Conservation (phyloP, 176 grass and related monocot genomes). For the Guadua angustifolia region DNA sequence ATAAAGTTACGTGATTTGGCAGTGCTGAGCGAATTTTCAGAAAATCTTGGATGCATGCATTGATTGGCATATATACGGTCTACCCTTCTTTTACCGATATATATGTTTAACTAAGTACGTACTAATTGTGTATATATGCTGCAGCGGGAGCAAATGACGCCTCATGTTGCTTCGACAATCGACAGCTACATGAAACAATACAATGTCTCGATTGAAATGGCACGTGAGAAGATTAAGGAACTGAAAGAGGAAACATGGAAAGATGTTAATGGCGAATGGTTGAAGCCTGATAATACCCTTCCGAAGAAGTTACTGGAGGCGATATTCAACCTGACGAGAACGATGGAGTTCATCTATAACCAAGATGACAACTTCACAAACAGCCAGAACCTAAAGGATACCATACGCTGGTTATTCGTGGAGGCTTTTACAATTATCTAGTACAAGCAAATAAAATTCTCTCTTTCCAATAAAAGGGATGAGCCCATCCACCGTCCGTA, state of each 20-base stretch:
- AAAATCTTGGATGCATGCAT: no score
- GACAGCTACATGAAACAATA: conserved; percentile 23
- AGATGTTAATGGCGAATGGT: conserved; percentile 12
- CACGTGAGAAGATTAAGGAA: background rate
- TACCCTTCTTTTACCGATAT: no score
- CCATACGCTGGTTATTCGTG: background rate
- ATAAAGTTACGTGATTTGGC: no score
- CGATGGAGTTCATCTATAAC: conserved; percentile 28
- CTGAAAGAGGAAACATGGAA: conserved; percentile 15
- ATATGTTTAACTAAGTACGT: no score
- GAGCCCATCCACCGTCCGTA: background rate
- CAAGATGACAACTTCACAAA: conserved; percentile 14
- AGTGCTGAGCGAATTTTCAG: no score
- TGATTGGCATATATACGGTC: no score
- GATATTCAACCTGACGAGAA: conserved; percentile 26
- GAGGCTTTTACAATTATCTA: background rate
- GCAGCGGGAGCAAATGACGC: background rate
- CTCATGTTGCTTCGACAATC: conserved; percentile 25
- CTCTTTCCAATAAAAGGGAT: background rate
- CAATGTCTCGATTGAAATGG: background rate
- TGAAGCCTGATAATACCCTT: background rate
- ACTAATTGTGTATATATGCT: no score
- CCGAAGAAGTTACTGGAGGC: background rate
- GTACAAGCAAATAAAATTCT: background rate
- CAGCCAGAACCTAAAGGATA: background rate